phyloP scores from a whole-genome alignment of 257 asterid genomes.

The Orobanche coerulescens region DNA sequence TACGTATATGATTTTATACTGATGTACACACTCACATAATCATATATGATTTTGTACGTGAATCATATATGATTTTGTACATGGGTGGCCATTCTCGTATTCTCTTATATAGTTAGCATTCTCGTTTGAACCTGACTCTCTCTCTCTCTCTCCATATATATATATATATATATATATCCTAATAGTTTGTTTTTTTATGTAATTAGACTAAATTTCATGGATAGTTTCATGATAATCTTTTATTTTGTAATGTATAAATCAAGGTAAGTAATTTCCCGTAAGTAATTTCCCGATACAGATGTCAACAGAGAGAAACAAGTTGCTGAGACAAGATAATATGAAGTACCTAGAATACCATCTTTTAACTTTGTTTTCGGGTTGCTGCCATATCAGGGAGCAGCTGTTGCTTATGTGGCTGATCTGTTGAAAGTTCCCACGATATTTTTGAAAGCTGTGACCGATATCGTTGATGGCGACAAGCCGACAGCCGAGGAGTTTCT shows the following conservation, averaged over 20 bases:
- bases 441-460: slow-evolving; percentile 86
- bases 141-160: too few species aligned
- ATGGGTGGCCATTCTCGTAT: too few species aligned
- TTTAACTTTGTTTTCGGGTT: not conserved
- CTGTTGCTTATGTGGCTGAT: slow-evolving; percentile 88
- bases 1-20: too few species aligned
- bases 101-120: too few species aligned
- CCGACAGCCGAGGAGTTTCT: slow-evolving; percentile 91
- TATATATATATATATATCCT: not conserved
- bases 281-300: too few species aligned
- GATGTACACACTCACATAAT: too few species aligned
- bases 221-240: not conserved
- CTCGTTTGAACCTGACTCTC: too few species aligned
- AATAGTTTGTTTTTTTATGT: not conserved
- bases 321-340: not conserved
- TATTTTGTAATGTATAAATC: not conserved
- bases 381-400: slow-evolving; percentile 72
- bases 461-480: slow-evolving; percentile 77
- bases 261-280: not conserved
- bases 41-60: too few species aligned
- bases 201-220: not conserved
- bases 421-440: slow-evolving; percentile 72
- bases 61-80: too few species aligned
- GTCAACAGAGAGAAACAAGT: not conserved
- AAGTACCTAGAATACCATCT: too few species aligned